phyloP scores from a whole-genome alignment of 768 basidiomycete genomes.

The Mycena chlorophos region DNA sequence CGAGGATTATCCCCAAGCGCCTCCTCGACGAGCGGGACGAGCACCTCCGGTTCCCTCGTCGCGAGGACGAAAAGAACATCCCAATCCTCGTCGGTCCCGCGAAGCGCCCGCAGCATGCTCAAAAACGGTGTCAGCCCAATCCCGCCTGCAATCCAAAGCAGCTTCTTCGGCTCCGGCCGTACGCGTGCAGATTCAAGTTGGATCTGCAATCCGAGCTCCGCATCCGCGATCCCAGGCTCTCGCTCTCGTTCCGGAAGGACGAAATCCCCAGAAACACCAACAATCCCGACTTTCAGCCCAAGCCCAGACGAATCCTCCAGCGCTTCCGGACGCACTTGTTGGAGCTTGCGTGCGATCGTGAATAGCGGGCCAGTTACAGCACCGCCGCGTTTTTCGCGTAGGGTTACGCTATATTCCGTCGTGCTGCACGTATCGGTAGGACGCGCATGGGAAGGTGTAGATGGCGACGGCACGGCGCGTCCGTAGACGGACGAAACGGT shows the following conservation, averaged over 20 bases:
- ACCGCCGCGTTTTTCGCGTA: constrained; percentile 55
- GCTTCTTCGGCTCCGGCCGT: constrained; percentile 19
- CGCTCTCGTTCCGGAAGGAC: constrained; percentile 29
- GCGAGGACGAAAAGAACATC: constrained; percentile 53
- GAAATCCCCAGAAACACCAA: constrained; percentile 58
- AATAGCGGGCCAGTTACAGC: constrained; percentile 59
- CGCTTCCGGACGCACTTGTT: constrained; percentile 39
- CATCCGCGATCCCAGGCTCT: constrained; percentile 8
- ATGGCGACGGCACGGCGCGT: constrained; percentile 13
- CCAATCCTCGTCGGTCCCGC: constrained; percentile 15
- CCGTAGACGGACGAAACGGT: constrained; percentile 46
- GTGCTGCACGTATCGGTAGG: no score
- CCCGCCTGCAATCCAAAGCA: constrained; percentile 65
- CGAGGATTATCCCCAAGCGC: constrained; percentile 24
- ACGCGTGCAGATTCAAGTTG: constrained; percentile 7
- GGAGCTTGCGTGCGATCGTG: constrained; percentile 44
- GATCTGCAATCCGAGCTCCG: constrained; percentile 18
- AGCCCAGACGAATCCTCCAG: constrained; percentile 41
- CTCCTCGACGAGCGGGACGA: constrained; percentile 42
- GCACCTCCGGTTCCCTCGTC: constrained; percentile 54
- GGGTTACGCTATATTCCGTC: constrained; percentile 38
- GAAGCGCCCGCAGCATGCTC: constrained; percentile 42
- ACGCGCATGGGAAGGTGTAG: constrained; percentile 32
- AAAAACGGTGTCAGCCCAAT: constrained; percentile 68
- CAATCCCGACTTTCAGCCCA: constrained; percentile 43